phyloP scores from a whole-genome alignment of 257 asterid genomes.

The Verbascum thapsus region DNA sequence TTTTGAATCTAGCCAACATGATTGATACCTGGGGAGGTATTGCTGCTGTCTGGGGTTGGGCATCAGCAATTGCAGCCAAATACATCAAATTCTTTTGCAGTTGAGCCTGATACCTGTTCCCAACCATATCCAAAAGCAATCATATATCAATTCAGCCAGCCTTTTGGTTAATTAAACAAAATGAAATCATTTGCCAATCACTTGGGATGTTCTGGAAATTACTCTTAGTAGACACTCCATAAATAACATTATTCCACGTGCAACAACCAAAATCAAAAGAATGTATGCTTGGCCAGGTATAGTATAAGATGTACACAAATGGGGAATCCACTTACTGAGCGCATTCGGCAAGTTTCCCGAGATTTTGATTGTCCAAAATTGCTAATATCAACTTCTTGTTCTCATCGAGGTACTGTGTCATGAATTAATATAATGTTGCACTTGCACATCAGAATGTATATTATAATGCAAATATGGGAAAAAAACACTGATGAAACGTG shows the following conservation, averaged over 20 bases:
- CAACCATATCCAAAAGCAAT: conserved; percentile 1
- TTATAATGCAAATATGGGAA: background rate
- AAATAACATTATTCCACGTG: background rate
- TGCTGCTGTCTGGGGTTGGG: conserved; percentile 83
- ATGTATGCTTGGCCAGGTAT: background rate
- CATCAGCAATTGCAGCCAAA: conserved; percentile 96
- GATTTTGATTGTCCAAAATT: conserved; percentile 89
- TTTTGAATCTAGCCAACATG: conserved; percentile 6
- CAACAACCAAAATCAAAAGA: background rate
- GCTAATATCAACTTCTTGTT: conserved; percentile 93
- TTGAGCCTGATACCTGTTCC: conserved; percentile 81
- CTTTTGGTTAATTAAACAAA: background rate
- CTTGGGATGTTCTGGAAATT: background rate
- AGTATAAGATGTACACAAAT: background rate
- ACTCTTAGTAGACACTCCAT: background rate
- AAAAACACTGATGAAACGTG: conserved; percentile 5
- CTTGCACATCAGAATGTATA: background rate
- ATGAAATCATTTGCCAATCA: background rate
- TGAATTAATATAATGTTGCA: conserved; percentile 19
- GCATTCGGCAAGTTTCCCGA: conserved; percentile 94
- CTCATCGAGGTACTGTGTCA: conserved; percentile 89
- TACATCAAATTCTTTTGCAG: conserved; percentile 94
- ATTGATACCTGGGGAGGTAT: conserved; percentile 65
- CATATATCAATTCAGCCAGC: background rate
- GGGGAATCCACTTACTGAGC: conserved; percentile 68